These are phyloP conservation scores for Evansstolkia leycettana DNA, from an alignment of 495 filamentous ascomycete species.

Conservation along the genomic window DNA sequence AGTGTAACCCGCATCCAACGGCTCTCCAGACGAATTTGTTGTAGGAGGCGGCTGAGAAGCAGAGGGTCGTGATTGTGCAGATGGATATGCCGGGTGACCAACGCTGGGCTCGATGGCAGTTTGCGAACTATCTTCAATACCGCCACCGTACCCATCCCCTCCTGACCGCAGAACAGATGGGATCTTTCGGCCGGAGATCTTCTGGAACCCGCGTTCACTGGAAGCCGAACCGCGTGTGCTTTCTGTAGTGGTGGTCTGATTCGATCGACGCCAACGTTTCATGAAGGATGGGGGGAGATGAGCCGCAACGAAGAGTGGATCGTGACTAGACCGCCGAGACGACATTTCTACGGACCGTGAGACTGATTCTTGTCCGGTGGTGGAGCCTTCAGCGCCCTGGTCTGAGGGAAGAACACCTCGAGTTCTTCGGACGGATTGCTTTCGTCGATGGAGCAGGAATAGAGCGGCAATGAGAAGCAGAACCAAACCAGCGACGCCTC, in stretches of 20 bases:
- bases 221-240: constrained; percentile 20
- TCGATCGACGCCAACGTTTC: constrained; percentile 28
- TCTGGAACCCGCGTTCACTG: constrained; percentile 45
- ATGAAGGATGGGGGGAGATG: constrained; percentile 34
- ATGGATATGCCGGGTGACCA: constrained; percentile 12
- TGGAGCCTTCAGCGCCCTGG: constrained; percentile 3
- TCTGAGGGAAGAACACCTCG: constrained; percentile 15
- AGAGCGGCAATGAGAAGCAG: constrained; percentile 40
- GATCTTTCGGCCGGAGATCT: constrained; percentile 62
- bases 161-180: constrained; percentile 55
- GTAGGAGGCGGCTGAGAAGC: constrained; percentile 21
- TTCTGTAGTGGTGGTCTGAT: constrained; percentile 30
- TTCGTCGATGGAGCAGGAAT: constrained; percentile 38
- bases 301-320: constrained; percentile 44
- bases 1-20: constrained; percentile 24
- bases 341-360: constrained; percentile 25
- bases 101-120: constrained; percentile 12
- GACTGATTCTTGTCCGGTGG: constrained; percentile 3
- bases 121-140: constrained; percentile 14
- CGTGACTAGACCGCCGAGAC: constrained; percentile 38
- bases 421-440: constrained; percentile 9
- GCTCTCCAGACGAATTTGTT: constrained; percentile 22
- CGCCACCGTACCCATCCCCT: constrained; percentile 57
- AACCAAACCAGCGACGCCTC: constrained; percentile 48
- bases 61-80: constrained; percentile 14